Base-by-base conservation (phyloP, 1,284 basidiomycete genomes). In the Pseudozyma sp. region DNA sequence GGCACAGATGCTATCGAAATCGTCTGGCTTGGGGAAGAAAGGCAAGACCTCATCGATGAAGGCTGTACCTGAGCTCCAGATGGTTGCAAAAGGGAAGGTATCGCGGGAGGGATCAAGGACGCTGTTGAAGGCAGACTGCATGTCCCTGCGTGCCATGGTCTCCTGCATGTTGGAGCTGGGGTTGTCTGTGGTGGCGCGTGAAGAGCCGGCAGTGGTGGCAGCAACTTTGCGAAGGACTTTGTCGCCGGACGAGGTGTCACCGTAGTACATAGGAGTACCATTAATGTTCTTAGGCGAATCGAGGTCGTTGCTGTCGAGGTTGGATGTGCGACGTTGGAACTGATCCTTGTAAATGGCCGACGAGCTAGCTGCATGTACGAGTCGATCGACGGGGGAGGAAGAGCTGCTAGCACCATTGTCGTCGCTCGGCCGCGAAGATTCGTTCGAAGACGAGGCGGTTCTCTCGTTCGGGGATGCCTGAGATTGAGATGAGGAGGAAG, bases 21-120 rank as follows among this genome's bases (percentile, higher is more conserved):
- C 69, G 30, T 68, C 56, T 14, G 59, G 50, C 19, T 17, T 35
- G n/a, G 69, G 65, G 45, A 72, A 72, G 46, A 72, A 68, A 1
- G 69, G 68, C n/a, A 71, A 37, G 5, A 74, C 56, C 34, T 74
- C 67, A 8, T 74, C 66, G 67, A 68, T 62, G 42, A 74, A 74
- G 2, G 60, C 68, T 3, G 62, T 66, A n/a, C 68, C 68, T 8
- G 68, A 71, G 45, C 51, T 52, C 72, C 72, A 75, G 53, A 70
- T 75, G 16, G 72, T 75, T 14, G 56, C 57, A 43, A 75, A 75
- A 11, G 72, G 72, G 19, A 70, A 75, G 4, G 68, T 64, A n/a
- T 71, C 68, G 33, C 59, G 59, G 30, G 68, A 69, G 7, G 63
- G 59, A 33, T 70, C 59, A 19, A 75, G 68, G 4, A 75, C 54